phyloP scores from a whole-genome alignment of 495 filamentous ascomycete genomes.

The Lasiosphaeria hispida region DNA sequence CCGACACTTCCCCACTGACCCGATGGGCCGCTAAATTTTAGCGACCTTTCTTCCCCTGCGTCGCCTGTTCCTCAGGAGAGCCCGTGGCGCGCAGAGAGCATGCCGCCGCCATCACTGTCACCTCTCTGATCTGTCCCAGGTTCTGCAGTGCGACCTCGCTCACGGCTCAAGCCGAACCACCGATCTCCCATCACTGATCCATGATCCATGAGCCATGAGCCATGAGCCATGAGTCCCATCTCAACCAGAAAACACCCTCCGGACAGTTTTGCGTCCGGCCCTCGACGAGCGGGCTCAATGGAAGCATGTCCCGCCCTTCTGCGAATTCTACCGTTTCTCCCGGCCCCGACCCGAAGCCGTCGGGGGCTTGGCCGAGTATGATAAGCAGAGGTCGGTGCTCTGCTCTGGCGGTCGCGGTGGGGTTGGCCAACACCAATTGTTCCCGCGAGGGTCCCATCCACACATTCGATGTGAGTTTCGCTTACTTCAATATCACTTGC shows the following conservation, averaged over 20 bases:
- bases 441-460: too few relatives aligned
- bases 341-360: constrained; percentile 13
- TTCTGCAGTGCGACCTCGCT: background rate
- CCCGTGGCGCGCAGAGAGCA: background rate
- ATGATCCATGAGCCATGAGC: too few relatives aligned
- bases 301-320: constrained; percentile 13
- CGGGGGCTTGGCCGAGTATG: constrained; percentile 5
- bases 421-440: background rate
- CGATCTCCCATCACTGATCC: too few relatives aligned
- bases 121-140: background rate
- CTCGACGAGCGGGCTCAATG: background rate
- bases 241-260: too few relatives aligned
- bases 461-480: too few relatives aligned
- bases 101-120: background rate
- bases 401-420: background rate
- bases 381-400: background rate
- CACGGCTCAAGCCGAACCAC: background rate
- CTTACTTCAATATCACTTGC: too few relatives aligned
- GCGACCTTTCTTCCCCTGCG: constrained; percentile 1
- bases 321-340: constrained; percentile 20
- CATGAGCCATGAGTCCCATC: too few relatives aligned
- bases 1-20: background rate
- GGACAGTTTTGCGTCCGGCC: too few relatives aligned
- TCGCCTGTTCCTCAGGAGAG: constrained; percentile 5
- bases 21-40: background rate